Percentiles rank a stretch among this genome's conserved stretches.
phyloP scores from a whole-genome alignment of 23 red algal genomes.

The Agarophyton chilense region DNA sequence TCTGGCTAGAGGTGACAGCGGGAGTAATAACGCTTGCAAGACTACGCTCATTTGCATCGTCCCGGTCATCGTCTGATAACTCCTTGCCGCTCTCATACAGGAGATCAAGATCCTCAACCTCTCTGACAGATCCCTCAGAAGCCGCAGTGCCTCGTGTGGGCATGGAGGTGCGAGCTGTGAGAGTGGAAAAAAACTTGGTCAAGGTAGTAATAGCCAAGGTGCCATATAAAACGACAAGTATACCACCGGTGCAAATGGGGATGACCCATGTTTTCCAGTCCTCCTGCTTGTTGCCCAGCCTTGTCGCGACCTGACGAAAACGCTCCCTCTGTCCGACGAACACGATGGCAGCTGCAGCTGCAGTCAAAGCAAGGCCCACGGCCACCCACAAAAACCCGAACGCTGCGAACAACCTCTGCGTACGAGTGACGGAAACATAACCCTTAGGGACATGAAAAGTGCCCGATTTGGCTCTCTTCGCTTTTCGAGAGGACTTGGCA shows the following conservation, averaged over 20 bases:
- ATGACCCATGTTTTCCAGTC: slow-evolving; percentile 23
- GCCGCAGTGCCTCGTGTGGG: background rate
- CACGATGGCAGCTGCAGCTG: slow-evolving; percentile 21
- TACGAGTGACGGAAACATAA: slow-evolving; percentile 42
- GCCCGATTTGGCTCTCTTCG: background rate
- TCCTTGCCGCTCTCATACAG: background rate
- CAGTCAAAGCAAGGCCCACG: slow-evolving; percentile 33
- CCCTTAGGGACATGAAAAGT: slow-evolving; percentile 12
- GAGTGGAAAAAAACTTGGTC: slow-evolving; percentile 21
- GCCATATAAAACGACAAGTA: slow-evolving; percentile 19
- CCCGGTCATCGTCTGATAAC: background rate
- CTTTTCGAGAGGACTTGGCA: background rate
- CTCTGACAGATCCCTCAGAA: slow-evolving; percentile 6
- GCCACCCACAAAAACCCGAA: slow-evolving; percentile 61
- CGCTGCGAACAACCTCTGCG: slow-evolving; percentile 33
- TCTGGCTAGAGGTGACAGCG: background rate
- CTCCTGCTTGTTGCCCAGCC: background rate
- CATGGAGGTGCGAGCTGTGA: background rate
- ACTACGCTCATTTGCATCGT: background rate
- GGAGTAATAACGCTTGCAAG: background rate
- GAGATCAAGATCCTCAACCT: slow-evolving; percentile 31
- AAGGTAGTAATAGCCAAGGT: slow-evolving; percentile 18
- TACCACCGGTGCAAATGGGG: slow-evolving; percentile 33
- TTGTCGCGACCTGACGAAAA: background rate
- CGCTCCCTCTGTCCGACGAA: slow-evolving; percentile 57